These are phyloP conservation scores for Phytopythium helicoides DNA, from an alignment of 352 stramenopile species.

Conservation along the genomic window DNA sequence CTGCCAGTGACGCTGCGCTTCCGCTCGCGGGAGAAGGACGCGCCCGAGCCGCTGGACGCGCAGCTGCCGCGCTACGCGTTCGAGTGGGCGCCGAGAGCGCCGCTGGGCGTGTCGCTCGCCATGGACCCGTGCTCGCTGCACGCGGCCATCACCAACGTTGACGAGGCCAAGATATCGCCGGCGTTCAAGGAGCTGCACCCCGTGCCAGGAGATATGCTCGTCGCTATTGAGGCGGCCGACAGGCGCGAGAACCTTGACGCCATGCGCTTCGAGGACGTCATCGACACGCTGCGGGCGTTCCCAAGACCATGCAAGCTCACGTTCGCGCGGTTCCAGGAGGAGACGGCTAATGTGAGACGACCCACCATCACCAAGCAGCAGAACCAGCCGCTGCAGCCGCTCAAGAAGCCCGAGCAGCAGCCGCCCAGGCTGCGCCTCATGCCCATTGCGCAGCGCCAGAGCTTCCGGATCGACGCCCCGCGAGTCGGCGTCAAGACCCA, in stretches of 20 bases:
- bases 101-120: conserved; percentile 68
- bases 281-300: conserved; percentile 47
- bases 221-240: conserved; percentile 34
- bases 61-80: conserved; percentile 61
- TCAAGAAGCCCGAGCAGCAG: conserved; percentile 15
- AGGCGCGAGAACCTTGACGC: conserved; percentile 34
- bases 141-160: conserved; percentile 62
- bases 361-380: conserved; percentile 15
- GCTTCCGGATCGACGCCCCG: conserved; percentile 15
- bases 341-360: conserved; percentile 24
- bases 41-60: conserved; percentile 29
- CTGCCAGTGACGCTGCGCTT: conserved; percentile 68
- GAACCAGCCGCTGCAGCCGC: conserved; percentile 1
- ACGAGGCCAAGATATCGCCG: conserved; percentile 54
- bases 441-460: conserved; percentile 9
- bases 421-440: conserved; percentile 29
- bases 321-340: conserved; percentile 50
- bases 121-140: conserved; percentile 79
- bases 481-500: conserved; percentile 34
- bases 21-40: conserved; percentile 46
- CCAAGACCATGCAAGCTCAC: conserved; percentile 55
- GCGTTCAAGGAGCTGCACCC: conserved; percentile 52
- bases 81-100: conserved; percentile 39
- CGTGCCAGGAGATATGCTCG: conserved; percentile 60
- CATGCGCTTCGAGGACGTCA: conserved; percentile 71